These are phyloP conservation scores for Pseudofabraea citricarpa DNA, from an alignment of 2,329 filamentous ascomycete species.

Conservation along the genomic window DNA sequence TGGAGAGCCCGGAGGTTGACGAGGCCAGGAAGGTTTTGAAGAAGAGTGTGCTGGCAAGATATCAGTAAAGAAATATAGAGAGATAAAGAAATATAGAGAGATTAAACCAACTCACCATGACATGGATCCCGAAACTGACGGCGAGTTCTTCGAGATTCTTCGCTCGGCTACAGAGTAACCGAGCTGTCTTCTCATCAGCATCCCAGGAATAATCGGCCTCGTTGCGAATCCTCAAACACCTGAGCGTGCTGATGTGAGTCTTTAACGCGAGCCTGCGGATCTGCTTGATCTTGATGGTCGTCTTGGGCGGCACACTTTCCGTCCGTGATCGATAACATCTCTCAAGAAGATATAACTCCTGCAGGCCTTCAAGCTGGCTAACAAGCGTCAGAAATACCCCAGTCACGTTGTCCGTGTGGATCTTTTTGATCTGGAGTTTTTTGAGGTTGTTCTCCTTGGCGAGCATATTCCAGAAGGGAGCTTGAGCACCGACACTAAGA, in stretches of 20 bases:
- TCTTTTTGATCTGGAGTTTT: conserved; percentile 48
- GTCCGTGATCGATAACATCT: conserved; percentile 44
- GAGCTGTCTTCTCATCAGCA: conserved; percentile 47
- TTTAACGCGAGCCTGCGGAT: conserved; percentile 53
- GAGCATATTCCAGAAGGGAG: conserved; percentile 53
- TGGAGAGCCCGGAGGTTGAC: conserved; percentile 49
- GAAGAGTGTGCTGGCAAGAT: conserved; percentile 46
- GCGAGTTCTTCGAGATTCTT: conserved; percentile 49
- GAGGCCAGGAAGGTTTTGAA: conserved; percentile 46
- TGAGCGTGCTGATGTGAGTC: conserved; percentile 51
- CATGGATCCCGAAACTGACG: conserved; percentile 46
- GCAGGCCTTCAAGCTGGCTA: conserved; percentile 45
- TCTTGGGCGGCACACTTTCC: conserved; percentile 47
- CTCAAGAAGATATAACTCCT: conserved; percentile 58
- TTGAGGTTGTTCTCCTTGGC: conserved; percentile 46
- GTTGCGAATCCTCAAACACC: conserved; percentile 57
- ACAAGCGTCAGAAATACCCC: conserved; percentile 48
- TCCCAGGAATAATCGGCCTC: conserved; percentile 51
- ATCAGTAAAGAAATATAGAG: not conserved
- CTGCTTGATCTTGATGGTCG: conserved; percentile 47
- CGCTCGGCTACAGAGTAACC: conserved; percentile 48
- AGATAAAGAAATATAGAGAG: not conserved
- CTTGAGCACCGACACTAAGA: conserved; percentile 59
- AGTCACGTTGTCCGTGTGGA: conserved; percentile 61
- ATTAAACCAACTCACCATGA: conserved; percentile 41